Evolutionary conservation across 768 basidiomycete genomes (phyloP).

Genomic region (Cyathus striatus): DNA sequence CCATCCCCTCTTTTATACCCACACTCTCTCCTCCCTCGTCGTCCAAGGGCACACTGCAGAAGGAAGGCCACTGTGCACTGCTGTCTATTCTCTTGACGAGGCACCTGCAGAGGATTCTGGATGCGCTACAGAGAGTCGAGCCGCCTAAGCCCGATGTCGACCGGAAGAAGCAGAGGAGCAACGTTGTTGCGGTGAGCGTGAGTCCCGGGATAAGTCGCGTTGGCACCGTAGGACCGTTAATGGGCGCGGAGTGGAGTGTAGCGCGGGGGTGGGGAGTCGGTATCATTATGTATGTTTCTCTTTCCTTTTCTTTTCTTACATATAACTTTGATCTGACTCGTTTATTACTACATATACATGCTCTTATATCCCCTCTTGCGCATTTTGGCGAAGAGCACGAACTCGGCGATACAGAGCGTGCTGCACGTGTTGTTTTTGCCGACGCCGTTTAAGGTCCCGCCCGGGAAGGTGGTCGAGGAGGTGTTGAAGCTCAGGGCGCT

Average conservation of each 20-base stretch:
- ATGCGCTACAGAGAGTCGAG: too few species aligned
- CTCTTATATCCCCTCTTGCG: conserved; percentile 62
- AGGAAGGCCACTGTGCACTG: too few species aligned
- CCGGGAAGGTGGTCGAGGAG: conserved; percentile 55
- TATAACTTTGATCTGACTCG: not conserved
- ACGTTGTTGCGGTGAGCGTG: conserved; percentile 70
- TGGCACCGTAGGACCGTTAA: conserved; percentile 57
- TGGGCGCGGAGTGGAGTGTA: conserved; percentile 40
- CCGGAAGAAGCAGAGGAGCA: too few species aligned
- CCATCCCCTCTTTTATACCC: too few species aligned
- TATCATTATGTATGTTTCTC: conserved; percentile 49
- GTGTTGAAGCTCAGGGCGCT: conserved; percentile 74
- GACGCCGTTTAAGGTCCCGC: conserved; percentile 67
- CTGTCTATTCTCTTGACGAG: too few species aligned
- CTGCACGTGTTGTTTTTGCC: conserved; percentile 80
- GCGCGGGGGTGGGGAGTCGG: conserved; percentile 28
- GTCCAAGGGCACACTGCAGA: too few species aligned
- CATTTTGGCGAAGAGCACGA: conserved; percentile 65
- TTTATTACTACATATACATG: conserved; percentile 46
- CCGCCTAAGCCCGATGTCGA: too few species aligned
- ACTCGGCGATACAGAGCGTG: conserved; percentile 64
- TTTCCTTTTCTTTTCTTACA: conserved; percentile 23
- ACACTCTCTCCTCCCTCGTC: too few species aligned
- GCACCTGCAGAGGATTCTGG: too few species aligned
- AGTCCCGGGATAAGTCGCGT: conserved; percentile 73